Base-by-base conservation (phyloP, 495 filamentous ascomycete genomes). In the Xeromyces bisporus region DNA sequence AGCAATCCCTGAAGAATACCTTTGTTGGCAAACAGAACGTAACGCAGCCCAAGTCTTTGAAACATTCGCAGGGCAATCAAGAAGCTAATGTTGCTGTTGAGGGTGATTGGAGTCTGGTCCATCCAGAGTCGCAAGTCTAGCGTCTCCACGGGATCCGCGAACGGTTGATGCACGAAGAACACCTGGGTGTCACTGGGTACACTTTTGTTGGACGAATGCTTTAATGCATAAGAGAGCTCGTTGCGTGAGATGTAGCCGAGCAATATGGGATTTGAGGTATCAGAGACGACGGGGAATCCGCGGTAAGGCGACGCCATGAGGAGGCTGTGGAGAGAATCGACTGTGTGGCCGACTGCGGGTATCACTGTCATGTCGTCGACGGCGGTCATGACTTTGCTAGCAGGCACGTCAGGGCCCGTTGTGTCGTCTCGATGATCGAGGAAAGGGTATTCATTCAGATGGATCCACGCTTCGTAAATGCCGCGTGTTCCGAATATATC, bases 381-480 rank as follows among this genome's bases (percentile, higher is more conserved):
- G 16, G 77, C 68, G 1, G 87, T 96, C 85, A 96, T 93, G 46
- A 94, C 75, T 38, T 80, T 74, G 3, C 67, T 58, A 1, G 80
- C 81, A 3, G 80, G 73, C 0, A 94, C 77, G 56, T 94, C 85
- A 7, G 89, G 89, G 2, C 76, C 60, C 2, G 72, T 67, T 1
- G 66, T 61, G 31, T 94, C 89, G 40, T 96, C 89, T 33, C 77
- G 76, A 46, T 91, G 89, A 48, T 94, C 91, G 21, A 97, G 67
- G 55, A 87, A 94, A 2, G 91, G 91, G 53, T 94, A 97, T 43
- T 84, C 85, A 40, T 87, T 87, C 49, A 96, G 77, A 34, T 81
- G 78, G 46, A 97, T 96, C 89, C 89, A 97, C 28, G 74, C 79
- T 47, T 97, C 89, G 61, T 97, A 97, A 51, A 97, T 97, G 17